Evolutionary conservation across 352 stramenopile species (phyloP).

Genomic region (Globisporangium uncinulatum): DNA sequence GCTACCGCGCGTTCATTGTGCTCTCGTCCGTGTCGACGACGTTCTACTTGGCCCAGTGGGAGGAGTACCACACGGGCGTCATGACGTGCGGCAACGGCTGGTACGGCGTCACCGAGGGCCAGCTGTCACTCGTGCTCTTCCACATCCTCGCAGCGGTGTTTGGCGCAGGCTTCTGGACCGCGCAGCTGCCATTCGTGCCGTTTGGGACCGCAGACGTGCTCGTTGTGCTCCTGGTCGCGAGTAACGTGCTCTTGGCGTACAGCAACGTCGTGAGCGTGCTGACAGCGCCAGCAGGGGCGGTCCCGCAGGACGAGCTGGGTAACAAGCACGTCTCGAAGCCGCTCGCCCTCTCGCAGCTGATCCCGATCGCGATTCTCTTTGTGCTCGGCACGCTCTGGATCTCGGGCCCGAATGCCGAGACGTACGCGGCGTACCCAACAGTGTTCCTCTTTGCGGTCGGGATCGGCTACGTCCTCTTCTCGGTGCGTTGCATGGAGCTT

Average conservation of each 20-base stretch:
- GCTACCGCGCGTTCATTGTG: conserved; percentile 38
- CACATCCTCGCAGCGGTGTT: conserved; percentile 57
- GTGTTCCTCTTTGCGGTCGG: conserved; percentile 79
- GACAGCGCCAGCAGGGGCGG: conserved; percentile 36
- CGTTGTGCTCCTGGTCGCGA: conserved; percentile 48
- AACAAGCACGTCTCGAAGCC: conserved; percentile 83
- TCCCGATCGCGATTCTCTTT: conserved; percentile 60
- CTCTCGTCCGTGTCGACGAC: conserved; percentile 74
- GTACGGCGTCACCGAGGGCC: conserved; percentile 81
- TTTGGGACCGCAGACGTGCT: conserved; percentile 51
- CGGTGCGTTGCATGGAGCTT: conserved; percentile 28
- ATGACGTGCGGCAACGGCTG: conserved; percentile 86
- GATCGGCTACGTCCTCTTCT: conserved; percentile 83
- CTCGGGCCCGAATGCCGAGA: conserved; percentile 47
- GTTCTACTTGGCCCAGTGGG: conserved; percentile 86
- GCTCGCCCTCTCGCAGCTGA: conserved; percentile 69
- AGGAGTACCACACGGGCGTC: conserved; percentile 87
- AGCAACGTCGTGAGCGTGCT: conserved; percentile 78
- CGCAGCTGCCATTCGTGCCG: conserved; percentile 28
- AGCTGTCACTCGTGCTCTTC: conserved; percentile 66
- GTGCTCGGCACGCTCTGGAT: conserved; percentile 68
- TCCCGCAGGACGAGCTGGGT: conserved; percentile 60
- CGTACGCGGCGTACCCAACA: conserved; percentile 66
- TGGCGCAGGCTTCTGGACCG: conserved; percentile 51
- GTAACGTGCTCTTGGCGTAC: conserved; percentile 72